Base-by-base conservation (phyloP, 2,329 filamentous ascomycete genomes). In the Xylariaceae sp. region DNA sequence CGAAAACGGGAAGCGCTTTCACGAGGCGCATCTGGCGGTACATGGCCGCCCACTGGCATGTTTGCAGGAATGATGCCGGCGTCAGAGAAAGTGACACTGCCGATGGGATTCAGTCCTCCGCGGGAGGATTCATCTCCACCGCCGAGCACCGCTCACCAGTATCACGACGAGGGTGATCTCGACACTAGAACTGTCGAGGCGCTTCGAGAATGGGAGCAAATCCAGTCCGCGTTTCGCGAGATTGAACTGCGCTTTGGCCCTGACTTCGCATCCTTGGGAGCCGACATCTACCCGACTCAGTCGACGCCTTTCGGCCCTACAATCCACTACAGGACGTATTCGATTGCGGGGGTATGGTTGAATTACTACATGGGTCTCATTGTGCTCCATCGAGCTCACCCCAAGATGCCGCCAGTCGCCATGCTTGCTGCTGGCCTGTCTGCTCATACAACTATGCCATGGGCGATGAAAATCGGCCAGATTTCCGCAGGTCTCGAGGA, bases 351-450 rank as follows among this genome's bases (percentile, higher is more conserved):
- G 39, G 80, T 97, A 18, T 96, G 92, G 90, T 86, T 89, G 70
- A 88, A 92, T 64, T 92, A 90, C 72, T 89, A 96, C 73, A 90
- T 93, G 79, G 87, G 88, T 0, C 81, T 91, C 51, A 93, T 97
- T 59, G 82, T 92, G 56, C 81, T 94, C n/a, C 80, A 93, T 60
- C 83, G 94, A 39, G 81, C 87, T 0, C 92, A 97, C 66, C 94
- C 94, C 0, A 84, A 83, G 23, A 97, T 97, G 92, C 93, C 92
- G 0, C 91, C 93, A 0, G 87, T 92, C 7, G 89, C 92, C 42
- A 92, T 96, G 84, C 84, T 92, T 68, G 92, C 94, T 2, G 91
- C 91, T 0, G 88, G 88, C 6, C 81, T 95, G 64, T 86, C 89
- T 8, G 90, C 91, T 0, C 77, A 78, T 11, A 83, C 88, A 53